Base-by-base conservation (phyloP, 1,139 yeast species). In the Hansenula anomala region DNA sequence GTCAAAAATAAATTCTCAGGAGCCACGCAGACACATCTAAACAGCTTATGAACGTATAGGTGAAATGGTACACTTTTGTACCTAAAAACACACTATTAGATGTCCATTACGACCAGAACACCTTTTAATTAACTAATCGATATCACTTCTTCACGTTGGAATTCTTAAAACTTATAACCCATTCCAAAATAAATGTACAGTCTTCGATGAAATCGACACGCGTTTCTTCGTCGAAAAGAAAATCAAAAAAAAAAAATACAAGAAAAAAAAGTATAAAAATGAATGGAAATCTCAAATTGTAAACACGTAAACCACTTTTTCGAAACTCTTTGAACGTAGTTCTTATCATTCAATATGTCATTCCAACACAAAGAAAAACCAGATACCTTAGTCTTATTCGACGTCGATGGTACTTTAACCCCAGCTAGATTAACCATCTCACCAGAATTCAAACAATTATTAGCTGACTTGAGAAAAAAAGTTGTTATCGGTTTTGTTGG, bases 401-500 rank as follows among this genome's bases (percentile, higher is more conserved):
- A 92, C 60, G 99, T 92, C 52, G 99, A 92, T 63, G 98, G 97
- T 52, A 92, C 99, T 43, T 76, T 92, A 65, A 92, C 98, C 34
- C 98, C 97, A 51, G 97, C 98, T 45, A 86, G 99, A 73, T 79
- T 86, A 63, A 67, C 59, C 39, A 69, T 87, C 57, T 81, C 96
- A 36, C 84, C 79, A 40, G 96, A 89, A 66, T 85, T 92, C 82
- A 77, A 71, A 59, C 65, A 75, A 48, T 70, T 85, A 39, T 76
- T 92, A 56, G 64, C 66, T 46, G 77, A 81, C 54, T 77, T 94
- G 62, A 85, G 96, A 71, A 71, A 88, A 70, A 88, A 89, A 71
- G 92, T 80, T 53, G 96, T 85, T 39, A 78, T 92, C 68, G 99
- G 99, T 42, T 92, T 90, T 56, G 99, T 92, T 50, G 99, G 99